Evolutionary conservation across 1,284 basidiomycete species (phyloP), one percentile per base, ranked within the genome.

Genomic region (Pseudozyma sp.): DNA sequence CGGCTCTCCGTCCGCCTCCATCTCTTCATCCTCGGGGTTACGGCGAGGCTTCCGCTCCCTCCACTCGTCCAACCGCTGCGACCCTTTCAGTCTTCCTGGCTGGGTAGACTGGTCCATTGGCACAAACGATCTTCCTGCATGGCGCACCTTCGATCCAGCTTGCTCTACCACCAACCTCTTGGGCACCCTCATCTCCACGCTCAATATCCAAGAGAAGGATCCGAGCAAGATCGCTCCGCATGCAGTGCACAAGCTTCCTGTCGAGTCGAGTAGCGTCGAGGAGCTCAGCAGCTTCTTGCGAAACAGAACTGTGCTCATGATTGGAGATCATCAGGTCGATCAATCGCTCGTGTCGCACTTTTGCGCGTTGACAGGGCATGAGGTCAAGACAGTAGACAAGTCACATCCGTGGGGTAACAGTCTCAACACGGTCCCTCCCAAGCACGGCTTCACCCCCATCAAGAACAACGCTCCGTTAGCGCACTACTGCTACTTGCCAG

Each of bases 301-400:
- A 21, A 86, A 86, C 77, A 72, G 79, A n/a, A 86, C 86, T 34
- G 85, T 85, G 25, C 74, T 86, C 35, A 63, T 86, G 39, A 79
- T 86, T 35, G 86, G 86, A 14, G 86, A 86, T 59, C 76, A 77
- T 51, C 72, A 67, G 38, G 83, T 86, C 44, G 85, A 86, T 59
- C 76, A 84, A 11, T 70, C 84, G 51, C 81, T 86, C 49, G 83
- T 86, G 21, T 75, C 81, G 51, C 81, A 86, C 73, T 85, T 86
- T 47, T 86, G 86, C 76, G 57, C 70, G 7, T 68, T 86, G 21
- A 67, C 85, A 38, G 85, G 85, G 3, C 76, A 80, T 57, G 77
- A 81, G 45, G 65, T 72, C 9, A 79, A 83, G 55, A 56, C 79
- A 12, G 76, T 86, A 11, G 80, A 85, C 49, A 78, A 77, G 35